Base-by-base conservation (phyloP, 257 asterid genomes). In the Dorcoceras hygrometricum region DNA sequence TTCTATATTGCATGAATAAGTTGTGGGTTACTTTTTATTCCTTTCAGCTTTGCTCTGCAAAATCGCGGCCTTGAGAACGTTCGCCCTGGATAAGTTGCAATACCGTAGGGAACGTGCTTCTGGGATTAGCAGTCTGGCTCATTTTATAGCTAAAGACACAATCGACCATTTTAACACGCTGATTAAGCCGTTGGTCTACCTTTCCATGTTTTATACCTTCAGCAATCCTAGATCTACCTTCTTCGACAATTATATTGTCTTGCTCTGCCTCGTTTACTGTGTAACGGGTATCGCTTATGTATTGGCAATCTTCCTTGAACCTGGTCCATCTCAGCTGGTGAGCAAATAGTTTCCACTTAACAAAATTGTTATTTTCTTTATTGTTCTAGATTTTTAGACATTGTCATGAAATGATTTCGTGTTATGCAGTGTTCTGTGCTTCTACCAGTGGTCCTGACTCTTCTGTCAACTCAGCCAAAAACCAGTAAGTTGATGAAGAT, bases 381-480 rank as follows among this genome's bases (percentile, higher is more conserved):
- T 46, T 62, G 43, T 34, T 34, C 36, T 23, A 3, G 11, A 31
- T n/a, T 43, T 65, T 39, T 70, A 39, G 18, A 43, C 34, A 36
- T 56, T 63, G 64, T n/a, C n/a, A n/a, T 71, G 57, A 72, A 12
- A 54, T 64, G 20, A 28, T 63, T 70, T 28, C 48, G 46, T 56
- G 16, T 59, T 58, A 18, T 76, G 86, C 89, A 92, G 98, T 89
- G 95, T 75, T 89, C 96, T 5, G 98, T 87, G 8, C 84, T 92
- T 81, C 86, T 92, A 54, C 98, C 97, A 3, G 98, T 92, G 55
- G 89, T 92, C 74, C 80, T 92, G 77, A 87, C 96, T 67, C 97
- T 92, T 62, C 55, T 92, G n/a, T 89, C 98, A 34, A 92, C 90
- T 64, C 95, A 87, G 81, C 83, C 85, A 3, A 82, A 76, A 72